Percentiles rank a stretch among this genome's conserved stretches.
phyloP scores from a whole-genome alignment of 768 basidiomycete genomes.

The Boletus eberwhitei region DNA sequence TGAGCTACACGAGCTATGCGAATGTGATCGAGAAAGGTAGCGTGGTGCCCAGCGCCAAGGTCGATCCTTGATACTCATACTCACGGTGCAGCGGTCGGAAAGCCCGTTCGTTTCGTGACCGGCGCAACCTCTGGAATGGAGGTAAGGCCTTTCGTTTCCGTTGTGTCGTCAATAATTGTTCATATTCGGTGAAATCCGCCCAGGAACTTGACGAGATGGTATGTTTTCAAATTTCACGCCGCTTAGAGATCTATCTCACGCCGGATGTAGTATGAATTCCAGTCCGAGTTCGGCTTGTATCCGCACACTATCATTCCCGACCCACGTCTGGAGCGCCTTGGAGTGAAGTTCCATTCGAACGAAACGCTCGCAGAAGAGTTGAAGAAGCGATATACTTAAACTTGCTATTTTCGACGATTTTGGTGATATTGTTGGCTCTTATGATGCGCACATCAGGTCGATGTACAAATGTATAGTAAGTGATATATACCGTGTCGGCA shows the following conservation, averaged over 20 bases:
- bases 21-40: slow-evolving; percentile 18
- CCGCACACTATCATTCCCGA: slow-evolving; percentile 20
- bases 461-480: neutral
- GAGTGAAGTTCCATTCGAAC: slow-evolving; percentile 25
- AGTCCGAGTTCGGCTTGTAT: slow-evolving; percentile 27
- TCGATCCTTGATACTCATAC: neutral
- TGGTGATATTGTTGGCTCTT: neutral
- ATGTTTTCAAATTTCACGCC: neutral
- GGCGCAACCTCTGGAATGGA: slow-evolving; percentile 15
- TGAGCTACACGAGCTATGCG: slow-evolving; percentile 15
- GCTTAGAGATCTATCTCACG: neutral
- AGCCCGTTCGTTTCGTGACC: slow-evolving; percentile 25
- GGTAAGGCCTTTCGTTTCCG: slow-evolving; percentile 2
- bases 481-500: neutral
- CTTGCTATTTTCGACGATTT: neutral
- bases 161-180: neutral
- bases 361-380: slow-evolving; percentile 15
- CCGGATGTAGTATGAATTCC: slow-evolving; percentile 19
- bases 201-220: slow-evolving; percentile 29
- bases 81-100: slow-evolving; percentile 19
- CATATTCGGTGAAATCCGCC: neutral
- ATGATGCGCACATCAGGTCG: neutral
- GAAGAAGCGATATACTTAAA: slow-evolving; percentile 19
- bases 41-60: neutral
- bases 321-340: slow-evolving; percentile 24